Conservation (phyloP, 116 monocot genomes). For the Cymodocea nodosa region DNA sequence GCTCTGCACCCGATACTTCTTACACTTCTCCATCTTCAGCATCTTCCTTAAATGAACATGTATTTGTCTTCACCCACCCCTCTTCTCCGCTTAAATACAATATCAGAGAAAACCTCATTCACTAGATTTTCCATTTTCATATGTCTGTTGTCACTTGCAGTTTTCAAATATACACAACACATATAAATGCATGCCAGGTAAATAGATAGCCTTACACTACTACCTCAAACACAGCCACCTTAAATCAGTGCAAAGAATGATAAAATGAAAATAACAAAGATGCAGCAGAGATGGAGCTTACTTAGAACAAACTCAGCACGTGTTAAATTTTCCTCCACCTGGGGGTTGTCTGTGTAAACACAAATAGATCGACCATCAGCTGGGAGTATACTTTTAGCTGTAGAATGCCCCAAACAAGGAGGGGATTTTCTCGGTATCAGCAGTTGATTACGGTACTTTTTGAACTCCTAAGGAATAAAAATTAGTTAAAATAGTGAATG, state of each 20-base stretch:
- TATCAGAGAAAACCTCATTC: too few relatives aligned
- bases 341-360: constrained; percentile 85
- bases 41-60: too few relatives aligned
- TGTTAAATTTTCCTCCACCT: constrained; percentile 72
- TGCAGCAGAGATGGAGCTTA: constrained; percentile 21
- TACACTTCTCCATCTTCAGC: too few relatives aligned
- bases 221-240: too few relatives aligned
- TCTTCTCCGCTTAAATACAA: too few relatives aligned
- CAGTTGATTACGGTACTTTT: constrained; percentile 34
- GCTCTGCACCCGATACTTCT: too few relatives aligned
- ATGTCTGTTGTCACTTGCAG: too few relatives aligned
- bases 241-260: not conserved
- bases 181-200: too few relatives aligned
- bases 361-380: constrained; percentile 32
- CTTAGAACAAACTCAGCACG: constrained; percentile 76
- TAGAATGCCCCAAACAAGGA: constrained; percentile 4
- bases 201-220: too few relatives aligned
- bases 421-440: constrained; percentile 18
- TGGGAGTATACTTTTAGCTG: constrained; percentile 41
- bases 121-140: too few relatives aligned
- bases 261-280: not conserved
- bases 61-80: too few relatives aligned
- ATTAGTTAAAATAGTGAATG: not conserved
- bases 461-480: constrained; percentile 47
- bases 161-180: too few relatives aligned